Percentiles rank a stretch among this genome's conserved stretches.
These are phyloP conservation scores for Prunus padus DNA, from an alignment of 306 rosid species.

Conservation along the genomic window DNA sequence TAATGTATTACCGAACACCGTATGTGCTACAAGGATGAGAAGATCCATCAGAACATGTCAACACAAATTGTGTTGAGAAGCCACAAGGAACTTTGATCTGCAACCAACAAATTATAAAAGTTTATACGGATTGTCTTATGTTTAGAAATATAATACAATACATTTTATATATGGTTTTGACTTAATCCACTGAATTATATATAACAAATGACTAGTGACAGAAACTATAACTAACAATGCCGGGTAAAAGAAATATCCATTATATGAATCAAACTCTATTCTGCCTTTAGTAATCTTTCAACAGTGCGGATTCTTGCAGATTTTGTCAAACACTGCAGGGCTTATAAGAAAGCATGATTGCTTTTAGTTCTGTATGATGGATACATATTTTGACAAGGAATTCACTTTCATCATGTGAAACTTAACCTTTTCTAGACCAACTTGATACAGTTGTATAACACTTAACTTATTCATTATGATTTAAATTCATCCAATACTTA, in stretches of 20 bases:
- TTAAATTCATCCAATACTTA: neutral
- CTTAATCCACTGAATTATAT: neutral
- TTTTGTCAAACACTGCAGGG: neutral
- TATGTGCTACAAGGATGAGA: constrained; percentile 65
- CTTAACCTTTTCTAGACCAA: neutral
- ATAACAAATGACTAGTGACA: neutral
- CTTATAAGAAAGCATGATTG: neutral
- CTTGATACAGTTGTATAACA: neutral
- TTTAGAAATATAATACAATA: neutral
- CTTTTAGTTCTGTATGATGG: neutral
- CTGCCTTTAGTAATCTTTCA: neutral
- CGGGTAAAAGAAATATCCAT: neutral
- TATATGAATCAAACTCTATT: neutral
- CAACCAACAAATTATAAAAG: constrained; percentile 11
- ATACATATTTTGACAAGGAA: neutral
- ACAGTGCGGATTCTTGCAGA: neutral
- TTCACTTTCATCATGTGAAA: neutral
- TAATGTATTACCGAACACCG: constrained; percentile 59
- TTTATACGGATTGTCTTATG: neutral
- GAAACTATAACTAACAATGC: neutral
- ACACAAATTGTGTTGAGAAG: constrained; percentile 69
- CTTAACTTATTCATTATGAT: neutral
- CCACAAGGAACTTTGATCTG: constrained; percentile 96
- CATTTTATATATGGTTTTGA: neutral
- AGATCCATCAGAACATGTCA: constrained; percentile 75